Evolutionary conservation across 106 monocot genomes (phyloP).

Genomic region (Cymbidium sinense): DNA sequence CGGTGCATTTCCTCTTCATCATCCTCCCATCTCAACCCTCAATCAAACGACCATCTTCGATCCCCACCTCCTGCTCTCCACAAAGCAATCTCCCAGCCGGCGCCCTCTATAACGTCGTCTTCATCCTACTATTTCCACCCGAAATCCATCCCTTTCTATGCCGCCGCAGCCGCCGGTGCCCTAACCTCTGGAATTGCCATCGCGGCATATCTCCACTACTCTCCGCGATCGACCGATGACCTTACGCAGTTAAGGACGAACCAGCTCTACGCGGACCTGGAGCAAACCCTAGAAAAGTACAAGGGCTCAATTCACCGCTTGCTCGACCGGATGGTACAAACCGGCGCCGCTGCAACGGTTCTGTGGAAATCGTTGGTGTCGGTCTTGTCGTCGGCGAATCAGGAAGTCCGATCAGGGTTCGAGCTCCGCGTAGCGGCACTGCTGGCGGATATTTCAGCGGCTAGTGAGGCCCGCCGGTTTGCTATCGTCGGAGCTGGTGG

Average conservation of each 20-base stretch:
- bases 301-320: slow-evolving; percentile 34
- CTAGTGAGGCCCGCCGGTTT: slow-evolving; percentile 49
- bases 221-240: slow-evolving; percentile 12
- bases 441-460: slow-evolving; percentile 82
- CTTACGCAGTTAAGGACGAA: slow-evolving; percentile 3
- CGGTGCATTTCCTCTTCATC: background rate
- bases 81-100: background rate
- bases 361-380: slow-evolving; percentile 74
- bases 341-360: slow-evolving; percentile 57
- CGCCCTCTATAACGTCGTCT: slow-evolving; percentile 1
- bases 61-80: background rate
- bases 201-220: slow-evolving; percentile 19
- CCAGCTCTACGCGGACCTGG: slow-evolving; percentile 34
- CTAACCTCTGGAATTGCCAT: slow-evolving; percentile 36
- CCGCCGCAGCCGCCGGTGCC: slow-evolving; percentile 27
- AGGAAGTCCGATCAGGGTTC: slow-evolving; percentile 84
- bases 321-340: slow-evolving; percentile 57
- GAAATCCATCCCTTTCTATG: slow-evolving; percentile 17
- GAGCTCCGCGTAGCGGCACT: slow-evolving; percentile 85
- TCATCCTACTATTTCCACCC: slow-evolving; percentile 9
- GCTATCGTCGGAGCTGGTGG: slow-evolving; percentile 80
- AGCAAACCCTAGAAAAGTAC: slow-evolving; percentile 42
- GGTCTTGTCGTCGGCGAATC: slow-evolving; percentile 80
- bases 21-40: background rate
- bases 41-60: background rate